Conservation (phyloP, 345 rosid genomes). For the Chamaenerion angustifolium region DNA sequence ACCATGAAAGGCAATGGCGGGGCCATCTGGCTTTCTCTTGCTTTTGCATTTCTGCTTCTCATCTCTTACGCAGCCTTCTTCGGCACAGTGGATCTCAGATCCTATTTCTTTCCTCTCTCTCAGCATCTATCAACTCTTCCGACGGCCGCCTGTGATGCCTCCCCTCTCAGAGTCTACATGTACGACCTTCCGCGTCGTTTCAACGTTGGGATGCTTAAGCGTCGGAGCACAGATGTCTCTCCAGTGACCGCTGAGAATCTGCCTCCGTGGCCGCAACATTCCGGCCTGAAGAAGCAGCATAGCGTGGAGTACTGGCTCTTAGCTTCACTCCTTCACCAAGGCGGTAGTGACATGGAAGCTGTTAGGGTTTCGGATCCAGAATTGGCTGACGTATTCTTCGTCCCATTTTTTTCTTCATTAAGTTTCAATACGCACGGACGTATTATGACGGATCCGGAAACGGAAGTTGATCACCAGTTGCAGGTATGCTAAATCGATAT, state of each 20-base stretch:
- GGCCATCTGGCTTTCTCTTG: slow-evolving; percentile 15
- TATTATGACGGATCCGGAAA: slow-evolving; percentile 88
- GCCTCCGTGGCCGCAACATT: slow-evolving; percentile 55
- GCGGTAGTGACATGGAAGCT: slow-evolving; percentile 33
- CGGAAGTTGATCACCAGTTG: slow-evolving; percentile 67
- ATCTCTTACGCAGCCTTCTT: slow-evolving; percentile 35
- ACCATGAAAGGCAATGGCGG: slow-evolving; percentile 6
- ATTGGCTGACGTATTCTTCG: slow-evolving; percentile 67
- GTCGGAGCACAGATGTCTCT: slow-evolving; percentile 20
- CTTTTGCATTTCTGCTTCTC: slow-evolving; percentile 25
- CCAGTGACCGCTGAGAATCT: slow-evolving; percentile 46
- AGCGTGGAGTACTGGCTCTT: slow-evolving; percentile 95
- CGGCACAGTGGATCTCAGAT: slow-evolving; percentile 42
- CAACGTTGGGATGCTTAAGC: slow-evolving; percentile 66
- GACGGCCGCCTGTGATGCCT: slow-evolving; percentile 13
- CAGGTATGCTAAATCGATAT: slow-evolving; percentile 34
- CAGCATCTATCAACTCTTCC: slow-evolving; percentile 15
- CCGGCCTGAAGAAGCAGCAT: slow-evolving; percentile 64
- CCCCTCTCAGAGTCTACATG: slow-evolving; percentile 67
- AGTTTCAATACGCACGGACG: slow-evolving; percentile 86
- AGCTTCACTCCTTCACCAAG: slow-evolving; percentile 64
- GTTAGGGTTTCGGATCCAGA: slow-evolving; percentile 92
- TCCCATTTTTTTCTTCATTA: slow-evolving; percentile 86
- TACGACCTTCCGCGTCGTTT: slow-evolving; percentile 83
- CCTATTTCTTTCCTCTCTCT: slow-evolving; percentile 46